These are phyloP conservation scores for Lupinus albus DNA, from an alignment of 306 rosid genomes.

Conservation along the genomic window DNA sequence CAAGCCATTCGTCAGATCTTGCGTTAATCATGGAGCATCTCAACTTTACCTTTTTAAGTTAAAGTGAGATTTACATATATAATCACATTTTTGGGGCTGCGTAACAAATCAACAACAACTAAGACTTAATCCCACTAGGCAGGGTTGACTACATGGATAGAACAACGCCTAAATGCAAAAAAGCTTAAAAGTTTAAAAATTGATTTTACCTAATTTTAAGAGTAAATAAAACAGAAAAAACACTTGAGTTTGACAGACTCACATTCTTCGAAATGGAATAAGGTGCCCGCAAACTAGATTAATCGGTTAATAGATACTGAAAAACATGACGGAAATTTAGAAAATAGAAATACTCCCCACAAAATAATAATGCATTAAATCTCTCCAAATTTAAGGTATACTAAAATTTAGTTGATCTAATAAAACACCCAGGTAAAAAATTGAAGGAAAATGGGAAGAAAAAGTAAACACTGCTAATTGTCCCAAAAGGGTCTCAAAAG, in stretches of 20 bases:
- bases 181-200: not conserved
- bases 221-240: not conserved
- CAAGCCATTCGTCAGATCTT: not conserved
- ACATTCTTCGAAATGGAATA: not conserved
- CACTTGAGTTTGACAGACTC: not conserved
- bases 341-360: not conserved
- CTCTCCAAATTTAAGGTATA: not conserved
- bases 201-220: conserved; percentile 11
- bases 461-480: conserved; percentile 17
- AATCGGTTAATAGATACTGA: not conserved
- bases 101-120: too few relatives aligned
- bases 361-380: not conserved
- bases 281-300: not conserved
- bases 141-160: too few relatives aligned
- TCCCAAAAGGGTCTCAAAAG: conserved; percentile 6
- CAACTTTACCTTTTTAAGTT: not conserved
- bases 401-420: not conserved
- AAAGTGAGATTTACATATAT: not conserved
- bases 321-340: not conserved
- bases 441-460: too few relatives aligned
- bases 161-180: too few relatives aligned
- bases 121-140: too few relatives aligned
- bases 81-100: not conserved
- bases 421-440: not conserved
- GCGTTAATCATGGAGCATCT: not conserved